A percentile compares a stretch with the other conserved stretches of the same genome.
phyloP scores from a whole-genome alignment of 805 yeast genomes.

The Yamadazyma philogaea region DNA sequence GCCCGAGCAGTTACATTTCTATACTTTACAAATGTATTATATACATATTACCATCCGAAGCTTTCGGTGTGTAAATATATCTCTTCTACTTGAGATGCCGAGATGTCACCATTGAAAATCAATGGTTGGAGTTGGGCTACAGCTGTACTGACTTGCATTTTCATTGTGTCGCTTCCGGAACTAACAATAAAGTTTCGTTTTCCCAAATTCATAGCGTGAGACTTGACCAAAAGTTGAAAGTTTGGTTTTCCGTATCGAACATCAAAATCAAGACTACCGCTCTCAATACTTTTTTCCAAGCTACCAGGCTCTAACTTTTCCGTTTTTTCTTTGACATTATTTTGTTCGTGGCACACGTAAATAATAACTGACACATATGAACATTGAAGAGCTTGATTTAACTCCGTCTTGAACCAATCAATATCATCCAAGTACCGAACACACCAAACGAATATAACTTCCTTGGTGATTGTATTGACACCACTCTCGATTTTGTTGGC shows the following conservation, averaged over 20 bases:
- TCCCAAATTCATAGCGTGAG: slow-evolving; percentile 2
- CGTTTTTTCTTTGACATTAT: neutral
- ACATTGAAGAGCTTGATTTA: slow-evolving; percentile 24
- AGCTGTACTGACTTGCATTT: slow-evolving; percentile 33
- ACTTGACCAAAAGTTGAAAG: neutral
- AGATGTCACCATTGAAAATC: slow-evolving; percentile 28
- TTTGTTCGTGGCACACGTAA: slow-evolving; percentile 17
- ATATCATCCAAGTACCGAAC: slow-evolving; percentile 31
- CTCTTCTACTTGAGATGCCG: slow-evolving; percentile 33
- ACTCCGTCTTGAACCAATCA: slow-evolving; percentile 40
- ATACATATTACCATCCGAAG: slow-evolving; percentile 40
- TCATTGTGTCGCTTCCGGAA: slow-evolving; percentile 46
- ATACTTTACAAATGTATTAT: no score
- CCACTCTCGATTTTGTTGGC: slow-evolving; percentile 17
- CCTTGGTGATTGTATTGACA: slow-evolving; percentile 17
- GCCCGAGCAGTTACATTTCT: no score
- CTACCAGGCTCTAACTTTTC: neutral
- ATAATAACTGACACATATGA: slow-evolving; percentile 23
- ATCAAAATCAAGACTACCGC: slow-evolving; percentile 6
- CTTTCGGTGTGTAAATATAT: slow-evolving; percentile 50
- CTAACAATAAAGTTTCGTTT: slow-evolving; percentile 40
- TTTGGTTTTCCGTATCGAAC: slow-evolving; percentile 12
- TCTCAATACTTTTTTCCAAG: neutral
- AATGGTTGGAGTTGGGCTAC: slow-evolving; percentile 40
- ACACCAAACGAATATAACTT: slow-evolving; percentile 46